Evolutionary conservation across 2,329 filamentous ascomycete genomes (phyloP), one percentile per base, ranked within the genome.

Genomic region (Trichophaea hybrida): DNA sequence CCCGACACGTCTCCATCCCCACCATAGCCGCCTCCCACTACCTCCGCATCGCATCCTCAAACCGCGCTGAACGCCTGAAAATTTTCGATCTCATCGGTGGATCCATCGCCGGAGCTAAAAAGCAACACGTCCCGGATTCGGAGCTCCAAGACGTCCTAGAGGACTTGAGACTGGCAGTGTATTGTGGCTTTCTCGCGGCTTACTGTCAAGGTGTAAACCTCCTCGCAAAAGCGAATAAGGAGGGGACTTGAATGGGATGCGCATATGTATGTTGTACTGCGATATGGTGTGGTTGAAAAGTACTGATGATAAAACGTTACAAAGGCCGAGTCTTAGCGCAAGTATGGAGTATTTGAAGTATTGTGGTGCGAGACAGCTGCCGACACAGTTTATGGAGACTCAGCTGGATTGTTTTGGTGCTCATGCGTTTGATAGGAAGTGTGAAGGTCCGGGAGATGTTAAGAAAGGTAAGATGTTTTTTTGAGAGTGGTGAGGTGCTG

Each of bases 391-490:
- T 68, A 82, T 83, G 72, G 83, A 86, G 71, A 83, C 83, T 0
- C 77, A 87, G 72, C 72, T 87, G 69, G 83, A 86, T 68, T 85
- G 81, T 67, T 87, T 87, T 69, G 83, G 84, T 0, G 76, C 77
- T 40, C 83, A 86, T 69, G 79, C 78, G 72, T 86, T 79, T 68
- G 81, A 85, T 68, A 73, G 76, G 62, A 77, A 77, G 64, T 75
- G 75, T 1, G 78, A 82, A 52, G 48, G 57, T 5, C n/a, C 48
- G 33, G 61, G 53, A 8, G 52, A 56, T 7, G 49, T 61, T 12
- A 56, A 55, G 53, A 56, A 58, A 55, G 52, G 59, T 40, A 15
- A 40, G 32, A 15, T 50, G 35, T 50, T 33, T 24, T 24, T 24
- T 24, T 24, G 24, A 24, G 24, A 24, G 24, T 24, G 24, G 12